These are phyloP conservation scores for Ceratobasidium sp. DNA, from an alignment of 1,284 basidiomycete genomes.

Conservation along the genomic window DNA sequence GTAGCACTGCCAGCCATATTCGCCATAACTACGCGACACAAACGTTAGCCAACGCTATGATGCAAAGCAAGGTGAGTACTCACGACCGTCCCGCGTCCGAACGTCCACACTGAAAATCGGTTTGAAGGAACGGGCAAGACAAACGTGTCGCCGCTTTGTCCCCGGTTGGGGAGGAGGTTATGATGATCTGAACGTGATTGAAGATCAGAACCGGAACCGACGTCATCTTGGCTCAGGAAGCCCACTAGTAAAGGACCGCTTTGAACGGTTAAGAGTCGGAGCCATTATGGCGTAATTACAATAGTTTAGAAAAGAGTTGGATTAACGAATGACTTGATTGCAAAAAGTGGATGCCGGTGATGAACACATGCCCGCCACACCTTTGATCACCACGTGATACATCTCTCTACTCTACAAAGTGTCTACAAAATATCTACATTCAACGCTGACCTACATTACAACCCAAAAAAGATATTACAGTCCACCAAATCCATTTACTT, in stretches of 20 bases:
- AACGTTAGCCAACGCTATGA: slow-evolving; percentile 46
- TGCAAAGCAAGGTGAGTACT: slow-evolving; percentile 45
- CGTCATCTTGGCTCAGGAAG: not conserved
- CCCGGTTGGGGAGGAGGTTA: slow-evolving; percentile 22
- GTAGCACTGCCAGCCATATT: slow-evolving; percentile 72
- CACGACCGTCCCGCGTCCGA: slow-evolving; percentile 70
- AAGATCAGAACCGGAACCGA: not conserved
- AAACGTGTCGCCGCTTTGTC: slow-evolving; percentile 32
- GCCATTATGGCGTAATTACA: slow-evolving; percentile 26
- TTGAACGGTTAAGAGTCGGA: not conserved
- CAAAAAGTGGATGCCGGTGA: slow-evolving; percentile 3
- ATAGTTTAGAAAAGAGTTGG: not conserved
- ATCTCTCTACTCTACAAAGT: too few relatives aligned
- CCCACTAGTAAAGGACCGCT: slow-evolving; percentile 32
- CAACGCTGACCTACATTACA: slow-evolving; percentile 4
- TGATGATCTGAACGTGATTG: slow-evolving; percentile 16
- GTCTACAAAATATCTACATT: slow-evolving; percentile 1
- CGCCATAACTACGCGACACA: slow-evolving; percentile 63
- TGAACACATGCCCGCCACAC: slow-evolving; percentile 15
- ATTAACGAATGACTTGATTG: not conserved
- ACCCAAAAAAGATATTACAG: slow-evolving; percentile 16
- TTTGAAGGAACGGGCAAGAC: slow-evolving; percentile 30
- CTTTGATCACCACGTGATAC: not conserved
- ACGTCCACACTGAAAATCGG: slow-evolving; percentile 59
- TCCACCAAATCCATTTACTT: slow-evolving; percentile 4